These are phyloP conservation scores for Glycine tomentella DNA, from an alignment of 306 rosid species.

Conservation along the genomic window DNA sequence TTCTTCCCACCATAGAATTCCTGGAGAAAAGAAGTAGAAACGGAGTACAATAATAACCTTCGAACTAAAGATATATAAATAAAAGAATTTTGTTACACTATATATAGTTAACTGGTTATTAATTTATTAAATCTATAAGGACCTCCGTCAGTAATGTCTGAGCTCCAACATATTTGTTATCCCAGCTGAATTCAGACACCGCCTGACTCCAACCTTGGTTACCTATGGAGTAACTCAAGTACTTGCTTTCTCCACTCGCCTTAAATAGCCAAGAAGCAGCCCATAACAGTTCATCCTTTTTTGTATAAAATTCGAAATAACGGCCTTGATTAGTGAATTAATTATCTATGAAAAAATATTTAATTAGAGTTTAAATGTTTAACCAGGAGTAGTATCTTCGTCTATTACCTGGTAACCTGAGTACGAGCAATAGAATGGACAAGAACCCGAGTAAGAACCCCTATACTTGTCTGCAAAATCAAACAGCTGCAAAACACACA, in stretches of 20 bases:
- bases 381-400: background rate
- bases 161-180: conserved; percentile 87
- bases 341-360: background rate
- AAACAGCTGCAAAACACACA: conserved; percentile 60
- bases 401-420: conserved; percentile 79
- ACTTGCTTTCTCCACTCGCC: conserved; percentile 66
- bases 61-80: background rate
- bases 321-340: background rate
- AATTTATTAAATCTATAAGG: background rate
- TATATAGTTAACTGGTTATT: background rate
- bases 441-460: conserved; percentile 76
- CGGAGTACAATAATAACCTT: background rate
- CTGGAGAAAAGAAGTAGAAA: conserved; percentile 40
- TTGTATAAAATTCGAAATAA: background rate
- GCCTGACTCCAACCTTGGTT: conserved; percentile 84
- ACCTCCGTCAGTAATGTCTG: conserved; percentile 75
- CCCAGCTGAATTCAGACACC: conserved; percentile 86
- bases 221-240: conserved; percentile 58
- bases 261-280: conserved; percentile 87
- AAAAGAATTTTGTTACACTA: background rate
- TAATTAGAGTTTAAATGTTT: conserved; percentile 4
- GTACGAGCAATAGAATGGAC: conserved; percentile 93
- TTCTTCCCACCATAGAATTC: conserved; percentile 71
- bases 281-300: conserved; percentile 90
- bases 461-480: conserved; percentile 80